Percentiles rank a stretch among this genome's conserved stretches.
Conservation (phyloP, 2,329 filamentous ascomycete species). For the Clarireedia monteithiana region DNA sequence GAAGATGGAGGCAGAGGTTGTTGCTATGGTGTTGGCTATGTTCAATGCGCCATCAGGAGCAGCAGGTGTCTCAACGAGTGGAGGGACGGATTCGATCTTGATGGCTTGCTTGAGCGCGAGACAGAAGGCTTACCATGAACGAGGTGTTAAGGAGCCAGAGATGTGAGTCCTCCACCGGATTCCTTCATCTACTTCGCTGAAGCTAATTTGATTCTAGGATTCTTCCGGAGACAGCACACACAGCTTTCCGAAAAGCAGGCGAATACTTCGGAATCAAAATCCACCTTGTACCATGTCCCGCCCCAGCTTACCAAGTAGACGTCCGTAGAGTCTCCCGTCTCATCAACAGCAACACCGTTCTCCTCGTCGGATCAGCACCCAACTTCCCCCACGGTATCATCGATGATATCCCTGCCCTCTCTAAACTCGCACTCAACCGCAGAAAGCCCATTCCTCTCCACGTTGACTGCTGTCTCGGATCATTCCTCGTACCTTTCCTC, state of each 20-base stretch:
- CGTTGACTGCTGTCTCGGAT: conserved; percentile 95
- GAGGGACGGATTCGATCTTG: conserved; percentile 92
- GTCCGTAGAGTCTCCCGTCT: conserved; percentile 70
- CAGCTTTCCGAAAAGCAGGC: conserved; percentile 90
- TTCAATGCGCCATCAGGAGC: conserved; percentile 85
- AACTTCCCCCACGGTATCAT: conserved; percentile 99
- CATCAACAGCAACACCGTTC: conserved; percentile 87
- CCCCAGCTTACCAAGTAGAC: conserved; percentile 78
- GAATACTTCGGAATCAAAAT: conserved; percentile 96
- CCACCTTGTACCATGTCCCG: conserved; percentile 80
- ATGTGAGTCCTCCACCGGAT: conserved; percentile 52
- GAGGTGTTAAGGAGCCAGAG: conserved; percentile 84
- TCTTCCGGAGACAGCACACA: conserved; percentile 87
- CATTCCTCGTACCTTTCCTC: conserved; percentile 88
- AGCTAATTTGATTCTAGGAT: conserved; percentile 51
- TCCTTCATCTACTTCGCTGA: conserved; percentile 13
- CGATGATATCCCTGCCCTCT: conserved; percentile 83
- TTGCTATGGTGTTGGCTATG: conserved; percentile 85
- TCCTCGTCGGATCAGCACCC: conserved; percentile 89
- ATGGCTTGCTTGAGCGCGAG: conserved; percentile 90
- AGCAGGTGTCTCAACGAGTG: conserved; percentile 83
- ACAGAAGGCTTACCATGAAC: conserved; percentile 79
- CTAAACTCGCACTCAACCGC: conserved; percentile 70
- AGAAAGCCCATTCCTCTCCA: conserved; percentile 83
- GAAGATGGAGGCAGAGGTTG: conserved; percentile 98